These are phyloP conservation scores for Aureobasidium namibiae DNA, from an alignment of 2,329 filamentous ascomycete genomes.

Conservation along the genomic window DNA sequence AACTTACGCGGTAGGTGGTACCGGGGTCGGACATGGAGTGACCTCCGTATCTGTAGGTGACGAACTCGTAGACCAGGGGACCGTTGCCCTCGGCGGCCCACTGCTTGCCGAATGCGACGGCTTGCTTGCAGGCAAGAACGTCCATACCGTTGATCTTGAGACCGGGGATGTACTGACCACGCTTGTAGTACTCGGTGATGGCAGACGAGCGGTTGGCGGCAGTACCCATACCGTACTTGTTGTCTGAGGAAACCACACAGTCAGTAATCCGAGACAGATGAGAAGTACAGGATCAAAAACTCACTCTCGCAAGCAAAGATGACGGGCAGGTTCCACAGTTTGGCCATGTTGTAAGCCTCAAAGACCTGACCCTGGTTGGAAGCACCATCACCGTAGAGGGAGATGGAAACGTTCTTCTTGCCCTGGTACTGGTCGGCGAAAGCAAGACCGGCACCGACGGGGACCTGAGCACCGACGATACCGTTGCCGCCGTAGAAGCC, in stretches of 20 bases:
- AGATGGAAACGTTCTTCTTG: conserved; percentile 76
- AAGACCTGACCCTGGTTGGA: conserved; percentile 99
- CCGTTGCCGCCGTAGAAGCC: conserved; percentile 98
- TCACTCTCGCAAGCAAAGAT: conserved; percentile 97
- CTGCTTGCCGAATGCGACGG: conserved; percentile 87
- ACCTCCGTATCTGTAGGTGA: conserved; percentile 98
- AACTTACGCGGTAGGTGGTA: conserved; percentile 76
- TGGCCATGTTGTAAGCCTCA: conserved; percentile 99
- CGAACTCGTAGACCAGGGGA: conserved; percentile 94
- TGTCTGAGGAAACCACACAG: conserved; percentile 57
- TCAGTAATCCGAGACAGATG: conserved; percentile 17
- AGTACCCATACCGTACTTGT: conserved; percentile 99
- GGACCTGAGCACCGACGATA: conserved; percentile 97
- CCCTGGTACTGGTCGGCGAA: conserved; percentile 94
- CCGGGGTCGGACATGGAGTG: conserved; percentile 99
- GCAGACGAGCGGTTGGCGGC: conserved; percentile 89
- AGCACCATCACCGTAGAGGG: conserved; percentile 95
- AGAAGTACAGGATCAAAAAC: conserved; percentile 26
- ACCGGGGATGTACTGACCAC: conserved; percentile 98
- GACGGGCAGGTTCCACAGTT: conserved; percentile 93
- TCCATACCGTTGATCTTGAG: conserved; percentile 99
- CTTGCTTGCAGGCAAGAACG: conserved; percentile 93
- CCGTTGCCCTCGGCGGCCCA: conserved; percentile 77
- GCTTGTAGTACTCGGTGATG: conserved; percentile 99
- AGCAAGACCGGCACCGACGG: conserved; percentile 89